Percentiles rank a stretch among this genome's conserved stretches.
Conservation (phyloP, 2,329 filamentous ascomycete genomes). For the Colletotrichum liaoningense region DNA sequence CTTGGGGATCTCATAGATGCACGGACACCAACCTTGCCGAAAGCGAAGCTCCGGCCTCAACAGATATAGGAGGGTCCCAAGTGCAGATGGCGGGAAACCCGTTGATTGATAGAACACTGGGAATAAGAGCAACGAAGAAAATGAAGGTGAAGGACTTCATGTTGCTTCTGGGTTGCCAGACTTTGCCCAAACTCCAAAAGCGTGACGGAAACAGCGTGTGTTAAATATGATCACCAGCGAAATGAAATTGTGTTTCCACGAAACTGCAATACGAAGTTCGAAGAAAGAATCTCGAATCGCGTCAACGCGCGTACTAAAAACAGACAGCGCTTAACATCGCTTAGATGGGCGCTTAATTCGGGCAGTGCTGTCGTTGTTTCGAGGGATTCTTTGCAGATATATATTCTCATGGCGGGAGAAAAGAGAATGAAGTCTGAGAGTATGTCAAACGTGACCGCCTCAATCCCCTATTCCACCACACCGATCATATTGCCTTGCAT, state of each 20-base stretch:
- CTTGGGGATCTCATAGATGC: not conserved
- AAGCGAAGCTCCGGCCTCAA: not conserved
- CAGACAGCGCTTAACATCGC: not conserved
- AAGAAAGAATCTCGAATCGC: not conserved
- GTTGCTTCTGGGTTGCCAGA: not conserved
- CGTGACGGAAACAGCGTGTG: not conserved
- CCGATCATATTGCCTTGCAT: not conserved
- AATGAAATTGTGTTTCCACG: too few species aligned
- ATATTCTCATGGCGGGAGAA: too few species aligned
- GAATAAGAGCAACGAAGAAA: not conserved
- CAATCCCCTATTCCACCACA: not conserved
- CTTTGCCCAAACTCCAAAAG: not conserved
- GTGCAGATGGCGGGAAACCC: constrained; percentile 3
- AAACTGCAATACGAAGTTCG: not conserved
- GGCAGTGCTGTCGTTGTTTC: too few species aligned
- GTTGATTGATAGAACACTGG: not conserved
- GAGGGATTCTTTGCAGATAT: too few species aligned
- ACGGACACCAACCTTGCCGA: not conserved
- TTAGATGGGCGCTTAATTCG: not conserved
- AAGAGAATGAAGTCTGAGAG: too few species aligned
- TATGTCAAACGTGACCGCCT: too few species aligned
- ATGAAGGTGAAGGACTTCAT: not conserved
- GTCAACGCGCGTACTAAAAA: constrained; percentile 1
- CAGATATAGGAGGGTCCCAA: constrained; percentile 4
- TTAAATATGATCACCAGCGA: not conserved